Evolutionary conservation across 306 rosid species (phyloP).

Genomic region (Sindora glabra): DNA sequence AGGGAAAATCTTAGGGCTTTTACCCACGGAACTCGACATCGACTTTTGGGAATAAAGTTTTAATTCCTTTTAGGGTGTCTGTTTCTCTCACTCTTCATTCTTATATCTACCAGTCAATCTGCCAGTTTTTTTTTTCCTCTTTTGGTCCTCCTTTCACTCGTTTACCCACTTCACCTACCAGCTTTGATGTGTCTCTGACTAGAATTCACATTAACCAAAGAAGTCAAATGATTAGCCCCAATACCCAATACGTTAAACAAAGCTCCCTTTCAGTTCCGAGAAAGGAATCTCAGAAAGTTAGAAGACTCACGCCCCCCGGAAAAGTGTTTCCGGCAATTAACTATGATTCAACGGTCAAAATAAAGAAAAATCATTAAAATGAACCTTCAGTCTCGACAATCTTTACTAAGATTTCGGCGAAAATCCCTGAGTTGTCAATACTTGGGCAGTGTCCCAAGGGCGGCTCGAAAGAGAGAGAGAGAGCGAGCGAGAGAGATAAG

Average conservation of each 20-base stretch:
- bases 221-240: constrained; percentile 47
- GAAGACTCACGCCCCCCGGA: constrained; percentile 4
- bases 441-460: no score
- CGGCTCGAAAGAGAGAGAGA: no score
- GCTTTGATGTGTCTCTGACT: constrained; percentile 52
- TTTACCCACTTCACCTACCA: constrained; percentile 61
- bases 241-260: constrained; percentile 11
- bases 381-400: neutral
- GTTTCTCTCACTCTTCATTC: constrained; percentile 2
- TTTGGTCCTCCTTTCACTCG: constrained; percentile 6
- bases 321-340: constrained; percentile 1
- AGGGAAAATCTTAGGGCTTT: constrained; percentile 32
- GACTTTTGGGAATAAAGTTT: constrained; percentile 24
- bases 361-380: no score
- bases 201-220: constrained; percentile 40
- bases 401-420: constrained; percentile 4
- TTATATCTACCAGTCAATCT: constrained; percentile 66
- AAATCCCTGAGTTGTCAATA: no score
- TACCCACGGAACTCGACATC: constrained; percentile 29
- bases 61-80: constrained; percentile 30
- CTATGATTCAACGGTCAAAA: constrained; percentile 25
- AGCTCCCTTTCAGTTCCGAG: constrained; percentile 14
- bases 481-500: no score
- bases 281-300: neutral
- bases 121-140: no score